These are phyloP conservation scores for Hymenochaete sp. DNA, from an alignment of 1,284 basidiomycete species.

Conservation along the genomic window DNA sequence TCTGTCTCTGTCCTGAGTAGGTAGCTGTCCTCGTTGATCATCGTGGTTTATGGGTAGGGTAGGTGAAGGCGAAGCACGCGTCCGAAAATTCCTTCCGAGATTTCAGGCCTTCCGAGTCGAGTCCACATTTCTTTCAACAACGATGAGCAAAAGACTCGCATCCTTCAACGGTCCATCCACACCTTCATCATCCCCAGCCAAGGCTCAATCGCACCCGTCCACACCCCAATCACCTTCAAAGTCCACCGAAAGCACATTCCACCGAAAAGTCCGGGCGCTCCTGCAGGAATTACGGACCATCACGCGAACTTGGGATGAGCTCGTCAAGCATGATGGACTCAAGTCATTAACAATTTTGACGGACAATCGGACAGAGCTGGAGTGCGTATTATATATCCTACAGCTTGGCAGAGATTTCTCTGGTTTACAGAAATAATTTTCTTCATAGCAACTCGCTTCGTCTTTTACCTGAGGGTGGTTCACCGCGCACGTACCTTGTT, in stretches of 20 bases:
- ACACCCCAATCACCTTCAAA: conserved; percentile 47
- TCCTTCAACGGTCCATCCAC: conserved; percentile 73
- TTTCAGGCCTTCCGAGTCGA: too few species aligned
- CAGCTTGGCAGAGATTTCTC: too few species aligned
- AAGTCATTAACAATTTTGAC: conserved; percentile 55
- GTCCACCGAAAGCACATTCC: conserved; percentile 56
- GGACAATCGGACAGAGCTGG: conserved; percentile 67
- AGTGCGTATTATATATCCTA: too few species aligned
- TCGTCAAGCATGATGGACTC: conserved; percentile 66
- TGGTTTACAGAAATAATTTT: too few species aligned
- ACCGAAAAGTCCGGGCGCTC: conserved; percentile 55
- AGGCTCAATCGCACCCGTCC: conserved; percentile 30
- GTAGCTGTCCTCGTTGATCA: conserved; percentile 25
- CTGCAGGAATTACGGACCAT: conserved; percentile 55
- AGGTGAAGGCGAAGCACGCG: neutral
- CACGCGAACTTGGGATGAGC: conserved; percentile 65
- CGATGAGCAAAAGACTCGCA: conserved; percentile 44
- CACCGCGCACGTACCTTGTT: conserved; percentile 49
- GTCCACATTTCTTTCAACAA: too few species aligned
- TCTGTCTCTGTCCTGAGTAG: conserved; percentile 70
- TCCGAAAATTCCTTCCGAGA: too few species aligned
- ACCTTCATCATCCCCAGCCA: conserved; percentile 55
- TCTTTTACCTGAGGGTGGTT: conserved; percentile 38
- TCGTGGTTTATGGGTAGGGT: conserved; percentile 5
- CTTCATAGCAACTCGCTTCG: conserved; percentile 51